Base-by-base conservation (phyloP, 345 rosid genomes). In the Syzygium aromaticum region DNA sequence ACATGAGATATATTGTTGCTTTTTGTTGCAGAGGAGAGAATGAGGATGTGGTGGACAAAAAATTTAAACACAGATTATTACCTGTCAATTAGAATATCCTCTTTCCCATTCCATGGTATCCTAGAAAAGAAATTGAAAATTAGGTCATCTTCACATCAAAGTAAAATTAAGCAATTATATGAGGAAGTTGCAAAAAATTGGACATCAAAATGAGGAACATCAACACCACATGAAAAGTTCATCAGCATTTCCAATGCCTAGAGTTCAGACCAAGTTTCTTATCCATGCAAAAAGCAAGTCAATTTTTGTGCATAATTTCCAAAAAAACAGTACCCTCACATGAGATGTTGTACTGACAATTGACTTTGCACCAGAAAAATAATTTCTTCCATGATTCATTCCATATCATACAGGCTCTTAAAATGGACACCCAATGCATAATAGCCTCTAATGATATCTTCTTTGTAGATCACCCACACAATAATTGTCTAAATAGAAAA, bases 81-180 rank as follows among this genome's bases (percentile, higher is more conserved):
- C 96, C 97, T 95, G 91, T 97, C 98, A 88, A 97, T 96, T 92
- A 95, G 87, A 40, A 95, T 91, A 91, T 95, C 98, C 73, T 95
- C 93, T 85, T 96, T 96, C 89, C 99, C 99, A 64, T 96, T 95
- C 99, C 99, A 95, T 61, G 98, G 98, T 28, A 96, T 96, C 95
- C 99, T 96, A 86, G 83, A 52, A 87, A 46, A 43, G 51, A 84
- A 84, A 53, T n/a, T 87, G 64, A 21, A 30, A 8, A 56, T 83
- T 87, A 64, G 52, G 16, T 46, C 51, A 59, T 17, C 78, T 33
- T 33, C 80, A 73, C 19, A 19, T 33, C 80, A 73, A 46, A 73
- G 46, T 73, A 73, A 73, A 73, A 73, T 73, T 73, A 33, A 73
- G 49, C 49, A 54, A 84, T 82, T 40, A 33, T 30, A 8, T 8